phyloP scores from a whole-genome alignment of 73 alveolate species.

The Paramecium bursaria region DNA sequence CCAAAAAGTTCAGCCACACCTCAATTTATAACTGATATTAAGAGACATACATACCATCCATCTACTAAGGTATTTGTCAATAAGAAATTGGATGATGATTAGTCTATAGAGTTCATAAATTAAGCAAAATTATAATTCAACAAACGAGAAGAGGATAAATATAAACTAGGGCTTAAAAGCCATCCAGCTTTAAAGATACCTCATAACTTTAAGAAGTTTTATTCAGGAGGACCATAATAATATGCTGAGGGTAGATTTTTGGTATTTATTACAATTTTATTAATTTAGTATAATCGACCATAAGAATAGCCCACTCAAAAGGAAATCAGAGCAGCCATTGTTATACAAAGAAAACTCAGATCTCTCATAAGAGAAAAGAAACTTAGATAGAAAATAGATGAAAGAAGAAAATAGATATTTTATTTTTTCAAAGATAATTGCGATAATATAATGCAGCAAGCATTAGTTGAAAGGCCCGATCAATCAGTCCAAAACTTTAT shows the following conservation, averaged over 20 bases:
- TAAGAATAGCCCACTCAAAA: slow-evolving; percentile 37
- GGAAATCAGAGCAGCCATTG: slow-evolving; percentile 51
- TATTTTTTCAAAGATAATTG: slow-evolving; percentile 56
- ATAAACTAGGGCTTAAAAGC: slow-evolving; percentile 56
- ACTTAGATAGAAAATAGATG: slow-evolving; percentile 36
- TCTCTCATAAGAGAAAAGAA: slow-evolving; percentile 51
- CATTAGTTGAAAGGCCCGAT: slow-evolving; percentile 13
- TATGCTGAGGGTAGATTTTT: too few relatives aligned
- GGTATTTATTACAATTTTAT: too few relatives aligned
- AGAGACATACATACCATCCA: slow-evolving; percentile 68
- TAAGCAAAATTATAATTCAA: neutral
- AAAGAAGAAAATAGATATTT: slow-evolving; percentile 42
- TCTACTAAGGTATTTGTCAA: slow-evolving; percentile 51
- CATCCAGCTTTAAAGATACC: slow-evolving; percentile 63
- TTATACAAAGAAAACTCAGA: slow-evolving; percentile 40
- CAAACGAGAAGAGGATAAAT: slow-evolving; percentile 57
- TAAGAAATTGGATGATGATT: slow-evolving; percentile 43
- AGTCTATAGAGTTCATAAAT: slow-evolving; percentile 46
- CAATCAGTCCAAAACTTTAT: neutral
- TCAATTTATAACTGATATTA: slow-evolving; percentile 16
- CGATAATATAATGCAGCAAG: slow-evolving; percentile 10
- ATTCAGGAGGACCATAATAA: slow-evolving; percentile 69
- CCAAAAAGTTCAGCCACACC: slow-evolving; percentile 37
- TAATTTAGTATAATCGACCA: slow-evolving; percentile 10
- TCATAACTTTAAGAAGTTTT: slow-evolving; percentile 44